These are phyloP conservation scores for Parastagonospora avenae DNA, from an alignment of 2,329 filamentous ascomycete species.

Conservation along the genomic window DNA sequence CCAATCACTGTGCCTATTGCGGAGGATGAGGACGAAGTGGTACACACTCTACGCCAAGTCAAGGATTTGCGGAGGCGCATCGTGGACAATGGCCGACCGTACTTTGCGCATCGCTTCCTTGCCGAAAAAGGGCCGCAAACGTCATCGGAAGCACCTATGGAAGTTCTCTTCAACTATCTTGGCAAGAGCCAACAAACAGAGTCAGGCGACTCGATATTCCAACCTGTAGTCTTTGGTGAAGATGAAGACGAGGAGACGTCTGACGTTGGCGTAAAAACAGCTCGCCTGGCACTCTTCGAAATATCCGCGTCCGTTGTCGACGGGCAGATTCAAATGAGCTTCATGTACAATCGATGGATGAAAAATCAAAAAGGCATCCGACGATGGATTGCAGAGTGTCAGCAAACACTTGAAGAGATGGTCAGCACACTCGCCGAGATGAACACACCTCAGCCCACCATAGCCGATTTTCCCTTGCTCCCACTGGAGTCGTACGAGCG, in stretches of 20 bases:
- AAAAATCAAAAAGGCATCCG: slow-evolving; percentile 41
- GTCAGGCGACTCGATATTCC: slow-evolving; percentile 54
- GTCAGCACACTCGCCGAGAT: slow-evolving; percentile 27
- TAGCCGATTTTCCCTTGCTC: slow-evolving; percentile 40
- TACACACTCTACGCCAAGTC: slow-evolving; percentile 58
- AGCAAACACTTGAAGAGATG: slow-evolving; percentile 38
- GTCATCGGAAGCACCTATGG: slow-evolving; percentile 56
- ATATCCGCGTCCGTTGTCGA: slow-evolving; percentile 32
- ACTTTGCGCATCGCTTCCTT: slow-evolving; percentile 51
- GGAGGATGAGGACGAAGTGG: slow-evolving; percentile 55
- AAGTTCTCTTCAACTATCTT: slow-evolving; percentile 64
- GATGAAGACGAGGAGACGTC: slow-evolving; percentile 33
- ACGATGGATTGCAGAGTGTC: slow-evolving; percentile 41
- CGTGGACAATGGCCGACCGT: slow-evolving; percentile 53
- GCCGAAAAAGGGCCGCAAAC: slow-evolving; percentile 30
- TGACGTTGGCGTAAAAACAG: slow-evolving; percentile 32
- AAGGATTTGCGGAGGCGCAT: slow-evolving; percentile 59
- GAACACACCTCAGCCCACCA: slow-evolving; percentile 33
- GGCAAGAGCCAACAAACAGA: slow-evolving; percentile 58
- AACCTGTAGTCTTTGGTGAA: slow-evolving; percentile 29
- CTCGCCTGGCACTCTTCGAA: slow-evolving; percentile 39
- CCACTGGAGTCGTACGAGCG: slow-evolving; percentile 39
- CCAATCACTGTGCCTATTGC: slow-evolving; percentile 54
- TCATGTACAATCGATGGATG: slow-evolving; percentile 42
- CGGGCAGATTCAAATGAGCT: slow-evolving; percentile 34